A percentile compares a stretch with the other conserved stretches of the same genome.
phyloP scores from a whole-genome alignment of 768 basidiomycete genomes.

The Auricularia auricula-judae region DNA sequence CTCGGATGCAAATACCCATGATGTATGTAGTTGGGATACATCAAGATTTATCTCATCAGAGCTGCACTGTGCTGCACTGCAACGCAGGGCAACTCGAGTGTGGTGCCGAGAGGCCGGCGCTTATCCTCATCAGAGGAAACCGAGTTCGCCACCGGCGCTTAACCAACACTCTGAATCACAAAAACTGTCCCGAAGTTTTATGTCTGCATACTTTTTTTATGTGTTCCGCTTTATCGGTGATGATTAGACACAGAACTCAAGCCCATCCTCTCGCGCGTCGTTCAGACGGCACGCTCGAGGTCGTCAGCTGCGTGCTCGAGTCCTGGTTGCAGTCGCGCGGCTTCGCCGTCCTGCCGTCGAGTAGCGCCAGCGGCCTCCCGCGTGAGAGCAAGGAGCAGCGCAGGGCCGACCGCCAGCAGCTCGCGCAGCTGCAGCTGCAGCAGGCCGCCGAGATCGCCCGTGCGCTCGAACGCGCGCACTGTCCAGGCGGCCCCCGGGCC shows the following conservation, averaged over 20 bases:
- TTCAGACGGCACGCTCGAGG: conserved; percentile 87
- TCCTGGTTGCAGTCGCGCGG: conserved; percentile 76
- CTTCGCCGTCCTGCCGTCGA: background rate
- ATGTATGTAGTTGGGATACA: too few species aligned
- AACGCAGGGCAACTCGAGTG: too few species aligned
- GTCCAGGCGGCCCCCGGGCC: background rate
- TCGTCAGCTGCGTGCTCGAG: conserved; percentile 88
- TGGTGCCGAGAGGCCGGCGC: too few species aligned
- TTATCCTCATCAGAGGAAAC: too few species aligned
- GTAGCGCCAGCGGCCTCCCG: conserved; percentile 34
- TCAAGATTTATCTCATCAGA: too few species aligned
- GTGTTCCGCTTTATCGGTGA: too few species aligned
- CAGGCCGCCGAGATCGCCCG: background rate
- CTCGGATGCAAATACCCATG: too few species aligned
- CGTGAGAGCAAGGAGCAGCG: conserved; percentile 69
- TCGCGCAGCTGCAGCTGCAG: background rate
- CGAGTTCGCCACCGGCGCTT: too few species aligned
- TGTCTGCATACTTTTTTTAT: too few species aligned
- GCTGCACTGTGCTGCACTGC: too few species aligned
- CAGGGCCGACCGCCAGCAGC: conserved; percentile 34
- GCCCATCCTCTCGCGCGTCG: conserved; percentile 80
- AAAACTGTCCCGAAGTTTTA: too few species aligned
- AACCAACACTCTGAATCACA: too few species aligned
- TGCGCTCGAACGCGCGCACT: background rate
- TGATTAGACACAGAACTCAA: conserved; percentile 17